These are phyloP conservation scores for Fusarium miscanthi DNA, from an alignment of 2,329 filamentous ascomycete species.

Conservation along the genomic window DNA sequence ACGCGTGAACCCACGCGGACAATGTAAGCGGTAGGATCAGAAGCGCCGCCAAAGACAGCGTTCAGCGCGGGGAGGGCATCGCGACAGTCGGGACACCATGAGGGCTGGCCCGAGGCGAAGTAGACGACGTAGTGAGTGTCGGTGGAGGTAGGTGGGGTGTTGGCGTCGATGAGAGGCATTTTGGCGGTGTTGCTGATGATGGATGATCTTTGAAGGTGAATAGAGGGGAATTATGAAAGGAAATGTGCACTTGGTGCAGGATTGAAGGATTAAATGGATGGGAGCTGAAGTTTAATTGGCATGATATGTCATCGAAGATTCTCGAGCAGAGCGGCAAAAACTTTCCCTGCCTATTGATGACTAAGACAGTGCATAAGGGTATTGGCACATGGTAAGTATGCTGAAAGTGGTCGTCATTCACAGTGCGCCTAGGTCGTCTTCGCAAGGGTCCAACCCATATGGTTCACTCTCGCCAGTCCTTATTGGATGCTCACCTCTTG, in stretches of 20 bases:
- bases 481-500: accelerated
- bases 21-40: slow-evolving; percentile 42
- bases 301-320: background rate
- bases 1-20: slow-evolving; percentile 42
- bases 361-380: accelerated
- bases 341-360: background rate
- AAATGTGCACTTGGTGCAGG: accelerated
- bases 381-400: background rate
- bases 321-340: background rate
- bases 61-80: slow-evolving; percentile 42
- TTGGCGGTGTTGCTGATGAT: background rate
- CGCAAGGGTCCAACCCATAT: too few species aligned
- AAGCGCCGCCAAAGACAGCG: slow-evolving; percentile 38
- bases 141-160: slow-evolving; percentile 39
- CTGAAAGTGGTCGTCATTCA: too few species aligned
- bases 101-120: slow-evolving; percentile 47
- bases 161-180: slow-evolving; percentile 45
- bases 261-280: background rate
- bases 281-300: background rate
- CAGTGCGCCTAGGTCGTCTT: too few species aligned
- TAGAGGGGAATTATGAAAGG: background rate
- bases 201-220: accelerated
- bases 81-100: slow-evolving; percentile 46
- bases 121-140: slow-evolving; percentile 47
- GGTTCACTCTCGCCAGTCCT: accelerated